These are phyloP conservation scores for Pseudodiploospora longispora DNA, from an alignment of 2,329 filamentous ascomycete genomes.

Conservation along the genomic window DNA sequence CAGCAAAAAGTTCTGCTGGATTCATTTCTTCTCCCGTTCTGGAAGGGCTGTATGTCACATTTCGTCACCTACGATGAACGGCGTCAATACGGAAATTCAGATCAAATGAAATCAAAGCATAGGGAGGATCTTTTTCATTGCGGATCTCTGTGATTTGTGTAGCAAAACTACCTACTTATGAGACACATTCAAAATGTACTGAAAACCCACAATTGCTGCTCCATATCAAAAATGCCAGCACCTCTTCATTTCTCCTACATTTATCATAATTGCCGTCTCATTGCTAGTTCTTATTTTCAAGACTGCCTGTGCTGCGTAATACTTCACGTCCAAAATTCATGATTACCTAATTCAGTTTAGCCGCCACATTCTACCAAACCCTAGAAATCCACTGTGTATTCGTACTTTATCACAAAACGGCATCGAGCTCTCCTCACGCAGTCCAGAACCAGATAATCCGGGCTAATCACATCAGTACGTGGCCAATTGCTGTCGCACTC, in stretches of 20 bases:
- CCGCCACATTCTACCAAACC: constrained; percentile 32
- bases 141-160: constrained; percentile 17
- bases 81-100: constrained; percentile 59
- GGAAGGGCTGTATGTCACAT: constrained; percentile 60
- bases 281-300: too few relatives aligned
- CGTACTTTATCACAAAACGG: constrained; percentile 32
- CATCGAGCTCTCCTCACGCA: constrained; percentile 19
- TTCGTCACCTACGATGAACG: constrained; percentile 49
- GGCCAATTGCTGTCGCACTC: constrained; percentile 10
- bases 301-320: background rate
- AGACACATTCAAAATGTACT: constrained; percentile 19
- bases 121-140: constrained; percentile 10
- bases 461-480: constrained; percentile 31
- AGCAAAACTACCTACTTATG: constrained; percentile 14
- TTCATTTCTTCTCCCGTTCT: constrained; percentile 49
- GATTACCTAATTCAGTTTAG: constrained; percentile 35
- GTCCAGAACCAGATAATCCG: constrained; percentile 23
- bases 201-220: background rate
- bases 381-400: constrained; percentile 35
- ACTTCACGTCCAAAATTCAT: constrained; percentile 8
- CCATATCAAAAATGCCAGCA: background rate
- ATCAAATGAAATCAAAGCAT: constrained; percentile 32
- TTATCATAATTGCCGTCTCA: too few relatives aligned
- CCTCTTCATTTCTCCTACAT: too few relatives aligned
- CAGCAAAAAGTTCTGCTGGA: constrained; percentile 46